These are phyloP conservation scores for Monilinia aucupariae DNA, from an alignment of 2,329 filamentous ascomycete genomes.

Conservation along the genomic window DNA sequence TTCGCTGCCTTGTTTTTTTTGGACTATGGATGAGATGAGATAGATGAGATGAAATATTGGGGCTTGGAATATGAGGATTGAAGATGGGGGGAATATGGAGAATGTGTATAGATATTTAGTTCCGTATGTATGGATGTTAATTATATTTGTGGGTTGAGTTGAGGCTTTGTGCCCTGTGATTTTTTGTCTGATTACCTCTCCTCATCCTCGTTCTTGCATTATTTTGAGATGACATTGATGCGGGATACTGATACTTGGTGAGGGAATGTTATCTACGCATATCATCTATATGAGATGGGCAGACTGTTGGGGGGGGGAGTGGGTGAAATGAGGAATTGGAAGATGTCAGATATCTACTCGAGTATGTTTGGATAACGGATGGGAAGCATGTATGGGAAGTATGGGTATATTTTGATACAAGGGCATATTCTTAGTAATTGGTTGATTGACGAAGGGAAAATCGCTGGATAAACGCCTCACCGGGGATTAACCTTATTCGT, in stretches of 20 bases:
- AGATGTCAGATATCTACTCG: too few relatives aligned
- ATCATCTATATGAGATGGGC: too few relatives aligned
- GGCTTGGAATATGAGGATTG: not conserved
- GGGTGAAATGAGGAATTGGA: too few relatives aligned
- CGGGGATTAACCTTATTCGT: too few relatives aligned
- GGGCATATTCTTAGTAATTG: too few relatives aligned
- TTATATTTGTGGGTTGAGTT: not conserved
- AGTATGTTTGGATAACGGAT: too few relatives aligned
- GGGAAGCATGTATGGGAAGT: too few relatives aligned
- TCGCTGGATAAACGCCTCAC: not conserved
- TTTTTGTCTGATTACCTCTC: too few relatives aligned
- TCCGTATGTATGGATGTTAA: not conserved
- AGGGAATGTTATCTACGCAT: not conserved
- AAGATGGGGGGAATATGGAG: too few relatives aligned
- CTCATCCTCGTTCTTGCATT: too few relatives aligned
- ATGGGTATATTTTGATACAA: too few relatives aligned
- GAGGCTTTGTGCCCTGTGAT: not conserved
- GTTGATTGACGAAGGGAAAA: not conserved
- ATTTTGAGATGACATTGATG: not conserved
- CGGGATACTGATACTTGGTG: not conserved
- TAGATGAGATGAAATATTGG: not conserved
- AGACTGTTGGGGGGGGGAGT: too few relatives aligned
- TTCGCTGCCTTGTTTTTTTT: not conserved
- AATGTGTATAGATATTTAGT: conserved; percentile 1
- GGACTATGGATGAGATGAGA: not conserved